Percentiles rank a stretch among this genome's conserved stretches.
Conservation (phyloP, 805 yeast genomes). For the Metschnikowia lachancei region DNA sequence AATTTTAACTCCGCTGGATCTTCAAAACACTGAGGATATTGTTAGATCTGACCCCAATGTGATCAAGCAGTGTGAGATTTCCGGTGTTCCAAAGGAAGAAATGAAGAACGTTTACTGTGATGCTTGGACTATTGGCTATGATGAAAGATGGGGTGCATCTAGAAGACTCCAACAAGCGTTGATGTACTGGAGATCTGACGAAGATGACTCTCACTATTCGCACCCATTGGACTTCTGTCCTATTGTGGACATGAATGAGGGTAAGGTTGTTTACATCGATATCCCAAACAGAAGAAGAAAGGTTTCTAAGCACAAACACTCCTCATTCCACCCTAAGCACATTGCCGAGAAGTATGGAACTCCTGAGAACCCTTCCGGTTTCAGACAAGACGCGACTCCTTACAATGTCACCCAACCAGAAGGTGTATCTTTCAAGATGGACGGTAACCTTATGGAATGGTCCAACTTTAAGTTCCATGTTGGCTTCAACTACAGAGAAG, state of each 20-base stretch:
- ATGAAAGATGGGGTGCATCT: slow-evolving; percentile 75
- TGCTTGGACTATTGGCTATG: slow-evolving; percentile 70
- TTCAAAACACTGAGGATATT: slow-evolving; percentile 58
- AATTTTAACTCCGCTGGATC: slow-evolving; percentile 67
- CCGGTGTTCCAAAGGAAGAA: slow-evolving; percentile 63
- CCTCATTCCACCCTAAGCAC: slow-evolving; percentile 68
- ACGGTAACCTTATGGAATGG: slow-evolving; percentile 71
- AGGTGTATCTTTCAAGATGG: slow-evolving; percentile 74
- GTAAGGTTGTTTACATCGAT: slow-evolving; percentile 69
- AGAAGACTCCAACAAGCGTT: slow-evolving; percentile 78
- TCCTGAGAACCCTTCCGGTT: slow-evolving; percentile 43
- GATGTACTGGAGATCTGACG: slow-evolving; percentile 71
- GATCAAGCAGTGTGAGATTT: slow-evolving; percentile 66
- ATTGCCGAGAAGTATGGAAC: slow-evolving; percentile 58
- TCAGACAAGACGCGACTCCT: slow-evolving; percentile 63
- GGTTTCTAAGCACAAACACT: slow-evolving; percentile 62
- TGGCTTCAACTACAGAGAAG: slow-evolving; percentile 85
- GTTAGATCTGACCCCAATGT: slow-evolving; percentile 70
- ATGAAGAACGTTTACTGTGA: slow-evolving; percentile 63
- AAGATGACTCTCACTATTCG: slow-evolving; percentile 73
- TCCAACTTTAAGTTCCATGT: slow-evolving; percentile 73
- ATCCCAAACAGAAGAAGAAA: slow-evolving; percentile 74
- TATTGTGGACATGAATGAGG: slow-evolving; percentile 69
- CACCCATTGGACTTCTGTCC: slow-evolving; percentile 83
- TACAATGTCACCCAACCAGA: slow-evolving; percentile 74